These are phyloP conservation scores for Claviceps pazoutovae DNA, from an alignment of 2,329 filamentous ascomycete species.

Conservation along the genomic window DNA sequence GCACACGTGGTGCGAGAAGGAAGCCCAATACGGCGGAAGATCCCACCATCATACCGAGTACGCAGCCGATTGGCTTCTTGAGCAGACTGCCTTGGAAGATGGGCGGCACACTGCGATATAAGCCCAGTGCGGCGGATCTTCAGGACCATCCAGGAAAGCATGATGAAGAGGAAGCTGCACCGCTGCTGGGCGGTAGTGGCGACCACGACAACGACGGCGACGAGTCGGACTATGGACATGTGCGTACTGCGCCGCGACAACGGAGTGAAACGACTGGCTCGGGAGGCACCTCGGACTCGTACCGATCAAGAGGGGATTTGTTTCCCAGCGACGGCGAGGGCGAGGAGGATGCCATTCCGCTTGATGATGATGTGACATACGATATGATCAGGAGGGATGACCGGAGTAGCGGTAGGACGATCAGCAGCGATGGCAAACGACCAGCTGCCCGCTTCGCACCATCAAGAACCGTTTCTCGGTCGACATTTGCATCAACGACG, in stretches of 20 bases:
- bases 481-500: conserved; percentile 35
- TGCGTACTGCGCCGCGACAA: conserved; percentile 26
- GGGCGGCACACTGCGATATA: conserved; percentile 71
- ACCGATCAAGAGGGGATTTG: conserved; percentile 75
- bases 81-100: conserved; percentile 74
- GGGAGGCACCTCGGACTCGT: conserved; percentile 70
- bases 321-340: conserved; percentile 78
- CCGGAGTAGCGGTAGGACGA: conserved; percentile 44
- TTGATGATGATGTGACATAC: conserved; percentile 87
- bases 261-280: conserved; percentile 71
- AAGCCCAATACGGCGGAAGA: conserved; percentile 45
- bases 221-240: conserved; percentile 16
- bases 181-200: conserved; percentile 39
- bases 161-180: conserved; percentile 47
- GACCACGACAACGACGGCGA: conserved; percentile 14
- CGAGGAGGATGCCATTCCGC: conserved; percentile 82
- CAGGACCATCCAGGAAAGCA: conserved; percentile 64
- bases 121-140: conserved; percentile 78
- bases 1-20: conserved; percentile 45
- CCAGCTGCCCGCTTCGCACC: conserved; percentile 21
- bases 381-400: conserved; percentile 67
- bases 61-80: conserved; percentile 72
- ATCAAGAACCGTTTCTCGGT: conserved; percentile 43
- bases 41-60: conserved; percentile 80
- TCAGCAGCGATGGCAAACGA: conserved; percentile 46